Conservation (phyloP, 2,329 filamentous ascomycete species). For the Aureobasidium sp. region DNA sequence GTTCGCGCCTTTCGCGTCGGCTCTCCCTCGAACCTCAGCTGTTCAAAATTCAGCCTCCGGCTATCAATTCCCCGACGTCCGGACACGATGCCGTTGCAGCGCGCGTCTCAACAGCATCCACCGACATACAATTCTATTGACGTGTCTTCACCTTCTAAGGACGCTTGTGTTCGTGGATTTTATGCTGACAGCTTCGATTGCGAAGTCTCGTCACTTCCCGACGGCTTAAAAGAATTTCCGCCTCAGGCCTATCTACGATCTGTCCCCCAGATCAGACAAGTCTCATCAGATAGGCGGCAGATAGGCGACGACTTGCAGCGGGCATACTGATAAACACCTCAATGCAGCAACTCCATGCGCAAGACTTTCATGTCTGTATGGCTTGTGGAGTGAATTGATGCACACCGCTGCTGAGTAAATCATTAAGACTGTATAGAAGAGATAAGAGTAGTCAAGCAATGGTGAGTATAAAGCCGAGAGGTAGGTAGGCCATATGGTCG, state of each 20-base stretch:
- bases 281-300: background rate
- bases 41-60: background rate
- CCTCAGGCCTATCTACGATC: background rate
- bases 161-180: background rate
- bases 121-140: background rate
- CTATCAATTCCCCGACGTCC: background rate
- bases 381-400: background rate
- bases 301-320: background rate
- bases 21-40: background rate
- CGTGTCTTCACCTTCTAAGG: background rate
- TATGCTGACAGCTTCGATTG: background rate
- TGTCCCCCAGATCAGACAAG: background rate
- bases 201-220: background rate
- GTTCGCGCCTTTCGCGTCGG: background rate
- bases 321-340: background rate
- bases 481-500: background rate
- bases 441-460: background rate
- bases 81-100: background rate
- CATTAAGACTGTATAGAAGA: background rate
- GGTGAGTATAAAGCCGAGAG: slow-evolving; percentile 1
- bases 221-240: background rate
- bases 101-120: background rate
- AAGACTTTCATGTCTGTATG: background rate
- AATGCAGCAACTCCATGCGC: background rate
- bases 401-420: background rate